Evolutionary conservation across 2,329 filamentous ascomycete species (phyloP).

Genomic region (Dactylella cylindrospora): DNA sequence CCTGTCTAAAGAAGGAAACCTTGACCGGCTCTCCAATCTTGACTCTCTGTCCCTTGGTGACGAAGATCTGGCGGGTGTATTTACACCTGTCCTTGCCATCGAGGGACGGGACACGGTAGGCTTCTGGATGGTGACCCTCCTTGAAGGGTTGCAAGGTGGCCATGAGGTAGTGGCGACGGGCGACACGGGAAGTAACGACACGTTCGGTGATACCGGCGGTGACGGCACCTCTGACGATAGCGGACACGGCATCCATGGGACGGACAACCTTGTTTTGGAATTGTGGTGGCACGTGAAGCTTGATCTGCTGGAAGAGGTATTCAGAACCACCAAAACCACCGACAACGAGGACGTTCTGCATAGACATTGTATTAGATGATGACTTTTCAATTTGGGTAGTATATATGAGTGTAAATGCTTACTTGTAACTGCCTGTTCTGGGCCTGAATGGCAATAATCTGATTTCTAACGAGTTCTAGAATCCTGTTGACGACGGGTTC

Average conservation of each 20-base stretch:
- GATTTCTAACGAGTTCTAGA: conserved; percentile 90
- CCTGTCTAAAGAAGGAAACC: conserved; percentile 97
- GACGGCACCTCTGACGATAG: conserved; percentile 97
- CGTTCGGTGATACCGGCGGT: conserved; percentile 97
- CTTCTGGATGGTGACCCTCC: conserved; percentile 96
- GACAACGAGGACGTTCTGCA: conserved; percentile 85
- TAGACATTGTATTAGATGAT: conserved; percentile 6
- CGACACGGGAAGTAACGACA: conserved; percentile 94
- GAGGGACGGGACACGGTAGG: conserved; percentile 92
- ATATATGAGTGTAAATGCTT: conserved; percentile 47
- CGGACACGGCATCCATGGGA: conserved; percentile 97
- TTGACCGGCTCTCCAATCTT: conserved; percentile 99
- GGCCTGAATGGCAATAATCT: conserved; percentile 98
- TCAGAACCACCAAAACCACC: conserved; percentile 98
- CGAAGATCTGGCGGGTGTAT: conserved; percentile 96
- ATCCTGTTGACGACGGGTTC: conserved; percentile 98
- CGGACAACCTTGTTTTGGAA: conserved; percentile 98
- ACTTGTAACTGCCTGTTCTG: conserved; percentile 88
- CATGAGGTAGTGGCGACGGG: conserved; percentile 98
- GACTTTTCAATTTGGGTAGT: background rate
- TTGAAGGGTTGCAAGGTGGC: conserved; percentile 98
- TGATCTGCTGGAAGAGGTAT: conserved; percentile 99
- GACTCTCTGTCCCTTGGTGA: conserved; percentile 96
- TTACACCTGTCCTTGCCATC: conserved; percentile 98
- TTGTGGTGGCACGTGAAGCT: conserved; percentile 94